Evolutionary conservation across 2,329 filamentous ascomycete genomes (phyloP).

Genomic region (Aspergillus proliferans): DNA sequence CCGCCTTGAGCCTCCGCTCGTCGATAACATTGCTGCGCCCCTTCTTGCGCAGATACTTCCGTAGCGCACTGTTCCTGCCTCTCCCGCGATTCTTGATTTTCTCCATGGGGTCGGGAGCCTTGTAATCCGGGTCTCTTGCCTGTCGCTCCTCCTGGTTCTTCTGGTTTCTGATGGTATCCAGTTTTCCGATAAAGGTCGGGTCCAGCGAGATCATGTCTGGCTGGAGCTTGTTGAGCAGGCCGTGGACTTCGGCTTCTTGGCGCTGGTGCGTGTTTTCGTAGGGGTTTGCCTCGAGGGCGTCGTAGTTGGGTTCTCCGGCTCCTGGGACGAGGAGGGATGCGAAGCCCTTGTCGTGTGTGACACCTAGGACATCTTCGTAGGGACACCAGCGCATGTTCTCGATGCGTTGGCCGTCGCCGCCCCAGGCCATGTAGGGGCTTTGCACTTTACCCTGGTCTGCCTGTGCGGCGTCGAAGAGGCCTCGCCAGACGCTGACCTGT

Average conservation of each 20-base stretch:
- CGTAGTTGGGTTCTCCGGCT: conserved; percentile 94
- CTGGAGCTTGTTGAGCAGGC: conserved; percentile 85
- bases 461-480: conserved; percentile 69
- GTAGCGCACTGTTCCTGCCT: conserved; percentile 82
- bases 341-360: conserved; percentile 80
- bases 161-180: conserved; percentile 74
- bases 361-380: conserved; percentile 84
- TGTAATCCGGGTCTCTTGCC: conserved; percentile 71
- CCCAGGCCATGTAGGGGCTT: conserved; percentile 89
- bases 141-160: conserved; percentile 72
- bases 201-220: conserved; percentile 96
- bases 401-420: conserved; percentile 72
- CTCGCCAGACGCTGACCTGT: conserved; percentile 82
- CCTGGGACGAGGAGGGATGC: conserved; percentile 85
- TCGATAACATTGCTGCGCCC: conserved; percentile 90
- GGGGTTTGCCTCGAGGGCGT: conserved; percentile 87
- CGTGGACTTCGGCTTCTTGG: conserved; percentile 85
- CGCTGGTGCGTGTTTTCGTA: conserved; percentile 91
- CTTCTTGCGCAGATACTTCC: conserved; percentile 87
- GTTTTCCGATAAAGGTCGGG: conserved; percentile 81
- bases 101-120: conserved; percentile 53
- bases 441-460: conserved; percentile 71
- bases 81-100: conserved; percentile 68
- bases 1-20: conserved; percentile 80
- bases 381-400: conserved; percentile 88